Percentiles rank a stretch among this genome's conserved stretches.
These are phyloP conservation scores for Datura wrightii DNA, from an alignment of 257 asterid species.

Conservation along the genomic window DNA sequence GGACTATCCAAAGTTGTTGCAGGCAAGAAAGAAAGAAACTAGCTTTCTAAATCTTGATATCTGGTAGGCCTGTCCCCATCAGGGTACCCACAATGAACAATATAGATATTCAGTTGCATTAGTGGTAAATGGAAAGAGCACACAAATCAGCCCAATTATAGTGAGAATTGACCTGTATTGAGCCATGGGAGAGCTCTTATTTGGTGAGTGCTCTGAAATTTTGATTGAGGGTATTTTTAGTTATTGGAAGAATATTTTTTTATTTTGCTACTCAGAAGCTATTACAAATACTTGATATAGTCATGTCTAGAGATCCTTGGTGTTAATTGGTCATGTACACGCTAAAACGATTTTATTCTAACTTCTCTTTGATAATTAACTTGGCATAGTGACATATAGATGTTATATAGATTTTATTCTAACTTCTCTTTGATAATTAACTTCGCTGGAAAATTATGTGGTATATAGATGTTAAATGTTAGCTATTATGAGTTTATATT, in stretches of 20 bases:
- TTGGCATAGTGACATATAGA: background rate
- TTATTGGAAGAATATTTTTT: background rate
- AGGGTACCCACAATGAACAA: constrained; percentile 41
- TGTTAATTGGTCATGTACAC: background rate
- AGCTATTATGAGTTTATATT: too few relatives aligned
- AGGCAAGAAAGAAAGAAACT: constrained; percentile 44
- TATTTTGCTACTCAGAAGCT: background rate
- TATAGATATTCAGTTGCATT: constrained; percentile 31
- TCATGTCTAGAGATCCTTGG: background rate
- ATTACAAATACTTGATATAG: background rate
- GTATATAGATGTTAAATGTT: too few relatives aligned
- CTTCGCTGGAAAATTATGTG: too few relatives aligned
- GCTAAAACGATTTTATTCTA: background rate
- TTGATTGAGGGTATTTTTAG: background rate
- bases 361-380: background rate
- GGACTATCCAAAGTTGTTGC: background rate
- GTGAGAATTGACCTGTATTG: background rate
- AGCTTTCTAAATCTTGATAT: constrained; percentile 32
- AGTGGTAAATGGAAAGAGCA: background rate
- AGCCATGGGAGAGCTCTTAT: background rate
- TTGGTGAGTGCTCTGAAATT: background rate
- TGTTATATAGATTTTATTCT: background rate
- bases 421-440: background rate
- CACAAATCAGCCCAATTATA: background rate
- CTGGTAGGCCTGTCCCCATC: background rate